Conservation (phyloP, 148 eudicot genomes). For the Arctostaphylos glauca region DNA sequence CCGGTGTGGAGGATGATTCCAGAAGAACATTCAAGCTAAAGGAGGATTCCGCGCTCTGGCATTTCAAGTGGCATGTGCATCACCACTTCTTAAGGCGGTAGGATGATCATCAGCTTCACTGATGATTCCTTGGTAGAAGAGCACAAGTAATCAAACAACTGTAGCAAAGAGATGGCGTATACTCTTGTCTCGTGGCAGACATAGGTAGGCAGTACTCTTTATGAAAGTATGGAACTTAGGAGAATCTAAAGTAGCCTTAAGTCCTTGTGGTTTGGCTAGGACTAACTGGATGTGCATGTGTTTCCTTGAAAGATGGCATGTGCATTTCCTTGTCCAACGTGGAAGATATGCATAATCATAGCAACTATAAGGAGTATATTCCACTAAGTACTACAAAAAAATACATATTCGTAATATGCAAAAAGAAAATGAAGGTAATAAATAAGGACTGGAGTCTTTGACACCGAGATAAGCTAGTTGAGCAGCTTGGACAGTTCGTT, state of each 20-base stretch:
- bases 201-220: neutral
- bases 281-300: neutral
- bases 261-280: neutral
- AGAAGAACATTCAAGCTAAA: too few species aligned
- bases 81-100: neutral
- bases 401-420: neutral
- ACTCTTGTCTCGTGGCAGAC: neutral
- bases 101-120: neutral
- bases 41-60: too few species aligned
- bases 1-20: too few species aligned
- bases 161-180: neutral
- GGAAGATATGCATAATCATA: neutral
- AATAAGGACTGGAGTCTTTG: neutral
- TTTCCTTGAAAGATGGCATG: neutral
- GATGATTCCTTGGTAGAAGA: neutral
- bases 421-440: neutral
- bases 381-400: neutral
- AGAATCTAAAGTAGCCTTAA: neutral
- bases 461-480: neutral
- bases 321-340: neutral
- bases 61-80: neutral
- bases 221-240: neutral
- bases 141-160: neutral
- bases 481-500: neutral
- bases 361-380: neutral